Conservation (phyloP, 208 protist genomes). For the Phytomonas francai region DNA sequence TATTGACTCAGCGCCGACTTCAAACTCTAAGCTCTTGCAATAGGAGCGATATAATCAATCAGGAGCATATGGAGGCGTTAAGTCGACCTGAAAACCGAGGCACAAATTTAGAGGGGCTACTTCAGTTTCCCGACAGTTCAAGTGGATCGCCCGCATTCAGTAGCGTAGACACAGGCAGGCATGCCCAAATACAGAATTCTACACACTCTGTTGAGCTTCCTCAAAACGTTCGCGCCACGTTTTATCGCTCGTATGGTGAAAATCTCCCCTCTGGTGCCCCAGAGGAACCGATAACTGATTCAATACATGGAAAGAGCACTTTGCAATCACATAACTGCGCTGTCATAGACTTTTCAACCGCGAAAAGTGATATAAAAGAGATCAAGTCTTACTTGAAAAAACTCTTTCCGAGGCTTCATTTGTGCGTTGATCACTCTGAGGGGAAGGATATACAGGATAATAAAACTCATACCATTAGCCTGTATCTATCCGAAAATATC, state of each 20-base stretch:
- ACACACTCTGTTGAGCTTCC: background rate
- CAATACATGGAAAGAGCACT: background rate
- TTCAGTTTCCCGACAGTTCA: background rate
- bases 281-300: no score
- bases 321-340: background rate
- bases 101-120: background rate
- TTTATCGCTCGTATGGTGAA: background rate
- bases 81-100: background rate
- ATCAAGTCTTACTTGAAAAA: constrained; percentile 9
- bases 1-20: background rate
- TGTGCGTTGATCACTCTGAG: constrained; percentile 46
- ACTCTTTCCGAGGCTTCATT: constrained; percentile 32
- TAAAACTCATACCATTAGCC: constrained; percentile 48
- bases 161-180: background rate
- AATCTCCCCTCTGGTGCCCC: background rate
- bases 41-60: background rate
- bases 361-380: background rate
- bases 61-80: background rate
- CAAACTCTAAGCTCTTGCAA: background rate
- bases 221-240: background rate
- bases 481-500: constrained; percentile 20
- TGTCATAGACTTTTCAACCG: background rate
- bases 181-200: background rate
- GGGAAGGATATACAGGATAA: constrained; percentile 47
- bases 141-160: background rate